Percentiles rank a stretch among this genome's conserved stretches.
phyloP scores from a whole-genome alignment of 73 alveolate species.

The Durusdinium trenchii region DNA sequence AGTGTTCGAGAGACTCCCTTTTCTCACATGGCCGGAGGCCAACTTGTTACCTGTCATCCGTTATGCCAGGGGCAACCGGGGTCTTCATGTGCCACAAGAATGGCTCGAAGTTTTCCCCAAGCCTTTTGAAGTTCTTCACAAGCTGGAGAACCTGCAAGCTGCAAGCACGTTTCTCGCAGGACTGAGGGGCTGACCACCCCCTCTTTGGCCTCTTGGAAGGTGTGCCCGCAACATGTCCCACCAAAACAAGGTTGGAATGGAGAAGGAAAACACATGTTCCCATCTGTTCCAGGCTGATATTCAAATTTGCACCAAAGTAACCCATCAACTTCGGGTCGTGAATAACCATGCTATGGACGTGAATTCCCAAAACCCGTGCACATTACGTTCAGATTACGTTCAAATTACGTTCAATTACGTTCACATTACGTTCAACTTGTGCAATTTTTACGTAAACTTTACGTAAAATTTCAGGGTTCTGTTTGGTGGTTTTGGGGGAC shows the following conservation, averaged over 20 bases:
- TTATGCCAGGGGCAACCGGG: background rate
- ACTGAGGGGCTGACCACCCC: background rate
- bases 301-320: background rate
- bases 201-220: background rate
- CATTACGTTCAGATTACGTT: background rate
- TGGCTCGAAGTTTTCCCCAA: background rate
- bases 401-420: constrained; percentile 36
- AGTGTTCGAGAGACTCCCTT: background rate
- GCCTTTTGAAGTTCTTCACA: background rate
- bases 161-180: background rate
- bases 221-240: background rate
- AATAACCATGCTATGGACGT: background rate
- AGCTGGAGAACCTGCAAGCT: background rate
- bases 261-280: background rate
- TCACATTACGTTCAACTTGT: constrained; percentile 11
- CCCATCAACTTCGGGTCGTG: background rate
- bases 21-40: background rate
- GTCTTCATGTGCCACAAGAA: background rate
- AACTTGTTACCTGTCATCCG: background rate
- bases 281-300: background rate
- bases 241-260: background rate
- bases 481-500: background rate
- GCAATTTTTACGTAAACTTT: background rate
- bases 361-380: background rate
- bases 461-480: background rate